Evolutionary conservation across 257 asterid genomes (phyloP).

Genomic region (Vinca minor): DNA sequence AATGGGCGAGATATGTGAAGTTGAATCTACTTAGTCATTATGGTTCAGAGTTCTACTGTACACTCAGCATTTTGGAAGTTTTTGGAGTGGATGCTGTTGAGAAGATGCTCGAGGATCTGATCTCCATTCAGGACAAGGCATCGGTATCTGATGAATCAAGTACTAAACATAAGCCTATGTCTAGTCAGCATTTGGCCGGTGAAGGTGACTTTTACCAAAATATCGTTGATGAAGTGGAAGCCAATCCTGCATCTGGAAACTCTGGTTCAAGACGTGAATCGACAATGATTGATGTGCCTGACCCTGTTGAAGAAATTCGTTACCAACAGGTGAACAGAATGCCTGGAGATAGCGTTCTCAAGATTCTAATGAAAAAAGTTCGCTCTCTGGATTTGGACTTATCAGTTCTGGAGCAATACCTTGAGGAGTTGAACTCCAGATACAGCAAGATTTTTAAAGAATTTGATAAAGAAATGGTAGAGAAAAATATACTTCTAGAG

Average conservation of each 20-base stretch:
- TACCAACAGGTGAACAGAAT: constrained; percentile 71
- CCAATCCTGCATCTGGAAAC: constrained; percentile 24
- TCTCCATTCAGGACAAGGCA: constrained; percentile 52
- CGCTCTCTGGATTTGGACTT: constrained; percentile 76
- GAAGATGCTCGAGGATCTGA: constrained; percentile 91
- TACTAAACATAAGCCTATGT: constrained; percentile 30
- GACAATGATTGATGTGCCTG: constrained; percentile 39
- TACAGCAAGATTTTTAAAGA: constrained; percentile 61
- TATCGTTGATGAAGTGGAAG: constrained; percentile 35
- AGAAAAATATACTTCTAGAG: constrained; percentile 43
- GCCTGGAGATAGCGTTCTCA: constrained; percentile 98
- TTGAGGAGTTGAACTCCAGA: constrained; percentile 69
- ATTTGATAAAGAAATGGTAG: constrained; percentile 56
- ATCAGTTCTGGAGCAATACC: constrained; percentile 68
- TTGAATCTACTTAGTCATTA: constrained; percentile 63
- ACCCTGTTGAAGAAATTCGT: constrained; percentile 66
- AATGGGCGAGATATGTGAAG: constrained; percentile 84
- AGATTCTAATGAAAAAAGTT: constrained; percentile 80
- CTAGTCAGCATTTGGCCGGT: too few relatives aligned
- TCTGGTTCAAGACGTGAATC: constrained; percentile 36
- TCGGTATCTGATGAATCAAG: constrained; percentile 32
- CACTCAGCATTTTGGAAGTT: constrained; percentile 73
- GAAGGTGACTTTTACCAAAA: constrained; percentile 37
- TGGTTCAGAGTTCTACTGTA: constrained; percentile 91
- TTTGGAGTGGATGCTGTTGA: constrained; percentile 96